A percentile compares a stretch with the other conserved stretches of the same genome.
Conservation (phyloP, 305 asterid species). For the Fraxinus angustifolia region DNA sequence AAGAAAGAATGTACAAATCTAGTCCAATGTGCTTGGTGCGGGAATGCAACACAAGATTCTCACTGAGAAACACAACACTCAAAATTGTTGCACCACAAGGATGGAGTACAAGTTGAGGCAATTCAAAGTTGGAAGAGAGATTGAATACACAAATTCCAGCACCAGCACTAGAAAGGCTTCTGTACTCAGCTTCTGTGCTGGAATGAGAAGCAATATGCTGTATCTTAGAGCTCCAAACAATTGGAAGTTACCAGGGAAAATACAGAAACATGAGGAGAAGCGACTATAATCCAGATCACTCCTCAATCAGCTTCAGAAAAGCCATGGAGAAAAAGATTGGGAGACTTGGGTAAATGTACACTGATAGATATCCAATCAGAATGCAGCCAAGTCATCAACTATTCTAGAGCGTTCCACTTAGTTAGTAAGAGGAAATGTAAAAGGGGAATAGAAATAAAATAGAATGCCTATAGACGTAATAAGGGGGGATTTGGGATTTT, state of each 20-base stretch:
- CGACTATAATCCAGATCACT: neutral
- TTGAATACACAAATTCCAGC: neutral
- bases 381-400: too few species aligned
- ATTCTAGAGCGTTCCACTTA: too few species aligned
- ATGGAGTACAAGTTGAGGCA: neutral
- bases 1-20: neutral
- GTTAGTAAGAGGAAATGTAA: too few species aligned
- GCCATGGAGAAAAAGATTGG: neutral
- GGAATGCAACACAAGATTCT: neutral
- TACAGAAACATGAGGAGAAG: neutral
- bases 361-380: too few species aligned
- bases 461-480: too few species aligned
- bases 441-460: too few species aligned
- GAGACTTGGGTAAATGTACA: neutral
- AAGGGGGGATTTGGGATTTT: too few species aligned
- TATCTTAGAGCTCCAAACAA: neutral
- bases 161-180: too few species aligned
- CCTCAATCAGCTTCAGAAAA: neutral
- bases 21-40: neutral
- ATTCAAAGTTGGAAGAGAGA: neutral
- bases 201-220: neutral
- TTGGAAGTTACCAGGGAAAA: neutral
- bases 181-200: neutral
- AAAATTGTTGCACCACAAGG: neutral
- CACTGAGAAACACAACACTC: neutral